Base-by-base conservation (phyloP, 2,329 filamentous ascomycete species). In the Pseudogymnoascus sp. region DNA sequence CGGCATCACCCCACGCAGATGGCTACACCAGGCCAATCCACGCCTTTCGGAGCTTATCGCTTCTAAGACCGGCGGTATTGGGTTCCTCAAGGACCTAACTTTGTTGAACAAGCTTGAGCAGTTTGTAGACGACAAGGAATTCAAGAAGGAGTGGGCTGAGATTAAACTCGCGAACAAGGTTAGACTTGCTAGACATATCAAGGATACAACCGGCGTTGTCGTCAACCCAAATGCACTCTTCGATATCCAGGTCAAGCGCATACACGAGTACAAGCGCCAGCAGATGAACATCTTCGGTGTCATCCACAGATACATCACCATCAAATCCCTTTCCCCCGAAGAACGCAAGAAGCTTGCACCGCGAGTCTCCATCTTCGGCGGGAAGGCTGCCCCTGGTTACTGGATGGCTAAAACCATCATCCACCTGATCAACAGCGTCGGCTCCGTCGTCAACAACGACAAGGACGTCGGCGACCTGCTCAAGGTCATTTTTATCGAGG, bases 371-470 rank as follows among this genome's bases (percentile, higher is more conserved):
- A 95, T 99, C 74, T 97, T 99, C 73, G 94, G 94, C 72, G 94
- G 94, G 70, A 99, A 99, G 78, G 94, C 94, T 27, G 94, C 94
- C 1, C 94, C 94, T 0, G 94, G 94, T 13, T 99, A 99, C 80
- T 99, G 94, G 94, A 99, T 97, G 94, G 94, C 94, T 37, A 99
- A 99, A 84, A 95, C 94, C 40, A 92, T 97, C 68, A 99, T 99
- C 69, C 93, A 97, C 73, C 83, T 99, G 62, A 87, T 99, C 80
- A 97, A 97, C 79, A 88, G 87, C 65, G 94, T 97, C 27, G 92
- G 91, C 3, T 78, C 85, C 13, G 89, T 97, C 2, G 88, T 99
- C 68, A 99, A 99, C 79, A 89, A 90, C 40, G 94, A 99, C 71
- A 80, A 85, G 45, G 94, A 97, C 35, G 87, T 97, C 72, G 93